Base-by-base conservation (phyloP, 2,329 filamentous ascomycete species). In the Colletotrichum viniferum region DNA sequence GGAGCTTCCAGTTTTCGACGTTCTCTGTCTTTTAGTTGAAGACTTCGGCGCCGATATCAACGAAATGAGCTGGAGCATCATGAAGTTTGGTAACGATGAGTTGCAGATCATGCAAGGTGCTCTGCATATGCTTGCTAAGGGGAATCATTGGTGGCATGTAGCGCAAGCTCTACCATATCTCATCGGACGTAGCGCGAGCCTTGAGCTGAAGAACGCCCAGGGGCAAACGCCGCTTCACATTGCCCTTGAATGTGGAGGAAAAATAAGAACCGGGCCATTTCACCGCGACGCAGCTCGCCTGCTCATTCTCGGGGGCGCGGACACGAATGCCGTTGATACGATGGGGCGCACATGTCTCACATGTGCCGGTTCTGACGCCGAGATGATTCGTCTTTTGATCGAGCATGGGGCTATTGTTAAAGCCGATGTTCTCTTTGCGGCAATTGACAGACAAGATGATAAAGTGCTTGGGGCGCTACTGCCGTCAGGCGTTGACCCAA, bases 11-110 rank as follows among this genome's bases (percentile, higher is more conserved):
- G 83, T 85, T 48, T 81, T 86, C 73, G 79, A 81, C 7, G 79
- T 84, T 5, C 77, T 85, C 2, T 80, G 80, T 13, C 58, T 84
- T 4, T 72, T 87, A 9, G 81, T 86, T 4, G 81, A 84, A 30
- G 80, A 79, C 21, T 82, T 82, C 21, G 76, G 74, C 2, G 81
- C 83, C 13, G 79, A 85, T 73, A 63, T 86, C n/a, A 79, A 84
- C 43, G 79, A 78, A 30, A 34, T 56, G n/a, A n/a, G 16, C 10
- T 28, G 0, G 0, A 58, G 1, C 7, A 1, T 14, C 1, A 28
- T 58, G 7, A 3, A 24, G 1, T 1, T 9, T 18, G 55, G 26
- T 2, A 7, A 1, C 24, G 4, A 28, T 26, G 14, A 26, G 24
- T 7, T 9, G 4, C 10, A 7, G 6, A 28, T 24, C 24, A 26